These are phyloP conservation scores for Annulohypoxylon nitens DNA, from an alignment of 495 filamentous ascomycete species.

Conservation along the genomic window DNA sequence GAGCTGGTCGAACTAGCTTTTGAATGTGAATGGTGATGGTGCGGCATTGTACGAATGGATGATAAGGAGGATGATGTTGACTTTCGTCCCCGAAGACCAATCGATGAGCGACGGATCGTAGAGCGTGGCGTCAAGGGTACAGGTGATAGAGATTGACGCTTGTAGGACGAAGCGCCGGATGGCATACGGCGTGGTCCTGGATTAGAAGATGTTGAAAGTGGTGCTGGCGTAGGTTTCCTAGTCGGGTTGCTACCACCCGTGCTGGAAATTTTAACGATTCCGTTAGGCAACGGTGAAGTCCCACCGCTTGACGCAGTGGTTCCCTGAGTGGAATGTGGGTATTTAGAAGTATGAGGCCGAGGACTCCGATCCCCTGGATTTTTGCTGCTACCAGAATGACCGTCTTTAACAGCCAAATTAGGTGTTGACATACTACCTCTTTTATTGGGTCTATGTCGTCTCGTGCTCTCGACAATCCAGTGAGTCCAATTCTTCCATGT, in stretches of 20 bases:
- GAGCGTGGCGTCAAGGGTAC: constrained; percentile 89
- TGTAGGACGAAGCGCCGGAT: constrained; percentile 67
- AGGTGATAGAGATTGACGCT: constrained; percentile 89
- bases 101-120: constrained; percentile 80
- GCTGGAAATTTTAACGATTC: constrained; percentile 22
- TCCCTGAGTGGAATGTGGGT: constrained; percentile 49
- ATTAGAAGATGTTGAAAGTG: constrained; percentile 57
- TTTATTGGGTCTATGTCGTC: constrained; percentile 58
- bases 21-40: constrained; percentile 91
- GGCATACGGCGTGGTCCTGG: constrained; percentile 63
- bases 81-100: constrained; percentile 85
- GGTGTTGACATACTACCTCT: constrained; percentile 68
- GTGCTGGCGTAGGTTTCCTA: constrained; percentile 43
- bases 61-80: constrained; percentile 97
- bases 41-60: constrained; percentile 91
- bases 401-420: constrained; percentile 62
- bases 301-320: constrained; percentile 24
- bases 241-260: constrained; percentile 24
- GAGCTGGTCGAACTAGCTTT: constrained; percentile 96
- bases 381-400: constrained; percentile 51
- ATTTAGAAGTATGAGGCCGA: constrained; percentile 68
- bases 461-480: constrained; percentile 65
- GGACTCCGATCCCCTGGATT: constrained; percentile 61
- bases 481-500: constrained; percentile 79
- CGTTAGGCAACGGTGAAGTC: constrained; percentile 47